Base-by-base conservation (phyloP, 305 asterid species). In the Solanum hybrid region DNA sequence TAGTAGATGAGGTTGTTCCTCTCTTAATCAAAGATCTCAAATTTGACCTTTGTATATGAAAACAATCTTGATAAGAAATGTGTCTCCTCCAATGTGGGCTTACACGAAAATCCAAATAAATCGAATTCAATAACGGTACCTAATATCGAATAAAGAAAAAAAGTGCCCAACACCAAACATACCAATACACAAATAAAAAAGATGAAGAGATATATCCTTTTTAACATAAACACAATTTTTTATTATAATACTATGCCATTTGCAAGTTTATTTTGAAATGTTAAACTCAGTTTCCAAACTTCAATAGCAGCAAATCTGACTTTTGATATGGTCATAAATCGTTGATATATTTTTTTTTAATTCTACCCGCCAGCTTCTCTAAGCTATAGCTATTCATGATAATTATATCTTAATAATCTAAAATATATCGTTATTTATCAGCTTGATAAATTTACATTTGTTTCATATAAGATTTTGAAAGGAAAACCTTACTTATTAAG, bases 71-170 rank as follows among this genome's bases (percentile, higher is more conserved):
- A 14, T 56, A 16, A 17, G n/a, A 14, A 56, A 56, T 6, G 4
- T 3, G 8, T 56, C 24, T 56, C 2, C 10, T 17, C 10, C 24
- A 17, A 56, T 17, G 2, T 17, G 24, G 10, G 0, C 24, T 56
- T 56, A 17, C 24, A 17, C n/a, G 0, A 0, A 16, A 56, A 56
- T 56, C 1, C 69, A 56, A 56, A 51, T 51, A 14, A 51, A 17
- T 17, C 2, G 10, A 56, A 2, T 17, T 56, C 10, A 56, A 6
- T 17, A 7, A 3, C 0, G 1, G 0, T 17, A 56, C n/a, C 10
- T 2, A 56, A 51, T 2, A 51, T 51, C 4, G 1, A 51, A 56
- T 56, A 56, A 29, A 71, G 7, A 24, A 69, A 20, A 64, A 56
- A 64, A 2, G 5, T 8, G 0, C 0, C 10, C 10, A 56, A 56